phyloP scores from a whole-genome alignment of 108 stramenopile genomes.

The Fragilaria crotonensis region DNA sequence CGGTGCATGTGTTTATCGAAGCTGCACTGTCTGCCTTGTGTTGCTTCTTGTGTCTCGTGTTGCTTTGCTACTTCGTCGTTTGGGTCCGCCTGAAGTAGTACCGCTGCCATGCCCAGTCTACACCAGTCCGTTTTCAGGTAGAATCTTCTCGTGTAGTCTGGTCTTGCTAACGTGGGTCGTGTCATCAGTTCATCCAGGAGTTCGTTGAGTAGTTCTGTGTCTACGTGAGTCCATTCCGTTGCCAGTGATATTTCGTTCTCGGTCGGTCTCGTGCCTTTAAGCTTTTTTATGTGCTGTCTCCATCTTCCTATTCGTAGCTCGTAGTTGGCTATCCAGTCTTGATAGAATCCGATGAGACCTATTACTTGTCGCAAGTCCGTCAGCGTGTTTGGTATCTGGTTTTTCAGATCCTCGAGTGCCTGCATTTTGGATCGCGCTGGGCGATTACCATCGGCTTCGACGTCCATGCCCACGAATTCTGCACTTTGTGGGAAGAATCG shows the following conservation, averaged over 20 bases:
- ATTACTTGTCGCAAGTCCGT: background rate
- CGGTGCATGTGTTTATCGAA: no score
- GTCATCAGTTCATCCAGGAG: background rate
- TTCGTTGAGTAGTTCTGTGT: background rate
- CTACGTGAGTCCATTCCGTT: no score
- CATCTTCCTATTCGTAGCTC: background rate
- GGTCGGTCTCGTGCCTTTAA: no score
- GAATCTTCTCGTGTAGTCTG: conserved; percentile 1
- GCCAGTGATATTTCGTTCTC: no score
- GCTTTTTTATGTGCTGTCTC: no score
- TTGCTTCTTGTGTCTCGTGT: no score
- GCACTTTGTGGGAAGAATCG: background rate
- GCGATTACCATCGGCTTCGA: background rate
- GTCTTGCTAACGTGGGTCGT: background rate
- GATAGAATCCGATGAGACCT: background rate
- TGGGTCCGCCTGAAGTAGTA: no score
- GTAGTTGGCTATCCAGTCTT: no score
- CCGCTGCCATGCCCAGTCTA: conserved; percentile 2
- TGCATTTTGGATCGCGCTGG: background rate
- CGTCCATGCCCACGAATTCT: background rate
- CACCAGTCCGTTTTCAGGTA: conserved; percentile 9
- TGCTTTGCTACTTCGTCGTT: no score
- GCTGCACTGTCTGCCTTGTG: no score
- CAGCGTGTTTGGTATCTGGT: background rate
- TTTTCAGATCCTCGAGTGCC: background rate